Evolutionary conservation across 495 filamentous ascomycete species (phyloP).

Genomic region (Talaromyces proteolyticus): DNA sequence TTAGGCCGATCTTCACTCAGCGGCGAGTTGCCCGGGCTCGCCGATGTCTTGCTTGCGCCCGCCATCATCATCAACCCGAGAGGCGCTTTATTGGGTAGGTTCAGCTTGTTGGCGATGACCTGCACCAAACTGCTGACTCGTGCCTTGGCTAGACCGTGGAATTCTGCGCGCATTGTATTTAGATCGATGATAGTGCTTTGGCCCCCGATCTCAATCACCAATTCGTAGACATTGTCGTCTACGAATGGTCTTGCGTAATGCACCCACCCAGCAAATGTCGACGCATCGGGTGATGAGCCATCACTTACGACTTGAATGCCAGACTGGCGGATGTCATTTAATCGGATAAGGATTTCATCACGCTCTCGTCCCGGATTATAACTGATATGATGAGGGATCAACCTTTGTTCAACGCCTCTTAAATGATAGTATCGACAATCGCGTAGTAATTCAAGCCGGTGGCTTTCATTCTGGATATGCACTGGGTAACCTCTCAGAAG

Average conservation of each 20-base stretch:
- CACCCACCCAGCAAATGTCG: conserved; percentile 51
- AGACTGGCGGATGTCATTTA: conserved; percentile 82
- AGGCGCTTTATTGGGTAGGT: conserved; percentile 59
- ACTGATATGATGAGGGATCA: conserved; percentile 73
- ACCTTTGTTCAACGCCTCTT: conserved; percentile 80
- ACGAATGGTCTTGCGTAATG: conserved; percentile 79
- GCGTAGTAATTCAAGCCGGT: conserved; percentile 72
- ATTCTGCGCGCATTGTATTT: conserved; percentile 53
- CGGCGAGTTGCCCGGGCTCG: conserved; percentile 64
- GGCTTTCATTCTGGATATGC: conserved; percentile 66
- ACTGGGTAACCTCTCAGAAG: conserved; percentile 84
- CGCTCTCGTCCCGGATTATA: conserved; percentile 63
- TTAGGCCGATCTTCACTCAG: conserved; percentile 67
- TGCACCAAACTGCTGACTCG: conserved; percentile 70
- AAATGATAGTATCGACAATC: conserved; percentile 94
- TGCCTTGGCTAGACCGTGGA: conserved; percentile 60
- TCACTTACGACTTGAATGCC: conserved; percentile 64
- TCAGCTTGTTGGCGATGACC: conserved; percentile 75
- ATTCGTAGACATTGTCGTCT: conserved; percentile 64
- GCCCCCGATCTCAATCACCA: conserved; percentile 73
- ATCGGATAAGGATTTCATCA: conserved; percentile 73
- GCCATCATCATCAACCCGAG: conserved; percentile 61
- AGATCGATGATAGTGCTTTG: conserved; percentile 63
- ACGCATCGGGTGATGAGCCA: conserved; percentile 8
- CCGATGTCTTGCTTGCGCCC: conserved; percentile 40